phyloP scores from a whole-genome alignment of 768 basidiomycete genomes.

The Rhizopogon rudus region DNA sequence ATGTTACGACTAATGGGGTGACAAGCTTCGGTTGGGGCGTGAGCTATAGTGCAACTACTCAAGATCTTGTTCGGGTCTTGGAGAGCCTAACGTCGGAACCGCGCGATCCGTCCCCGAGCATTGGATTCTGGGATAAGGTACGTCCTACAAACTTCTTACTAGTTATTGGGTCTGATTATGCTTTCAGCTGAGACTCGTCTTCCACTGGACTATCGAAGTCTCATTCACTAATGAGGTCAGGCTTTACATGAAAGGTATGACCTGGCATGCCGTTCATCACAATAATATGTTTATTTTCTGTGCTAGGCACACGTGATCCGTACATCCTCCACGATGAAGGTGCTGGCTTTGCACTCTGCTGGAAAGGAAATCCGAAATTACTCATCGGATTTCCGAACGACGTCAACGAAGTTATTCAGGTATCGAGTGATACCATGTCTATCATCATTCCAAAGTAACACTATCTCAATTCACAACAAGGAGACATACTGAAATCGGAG shows the following conservation, averaged over 20 bases:
- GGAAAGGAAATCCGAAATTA: slow-evolving; percentile 71
- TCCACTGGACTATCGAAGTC: slow-evolving; percentile 77
- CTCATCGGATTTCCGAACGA: slow-evolving; percentile 65
- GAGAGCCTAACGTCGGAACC: slow-evolving; percentile 77
- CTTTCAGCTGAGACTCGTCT: slow-evolving; percentile 61
- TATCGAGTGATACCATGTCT: slow-evolving; percentile 73
- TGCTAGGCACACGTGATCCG: slow-evolving; percentile 76
- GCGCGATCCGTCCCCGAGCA: slow-evolving; percentile 71
- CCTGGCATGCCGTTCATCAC: neutral
- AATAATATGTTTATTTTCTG: slow-evolving; percentile 4
- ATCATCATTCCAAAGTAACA: slow-evolving; percentile 80
- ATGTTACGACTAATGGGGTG: slow-evolving; percentile 55
- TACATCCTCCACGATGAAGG: slow-evolving; percentile 64
- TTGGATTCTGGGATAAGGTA: slow-evolving; percentile 97
- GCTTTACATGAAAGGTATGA: slow-evolving; percentile 79
- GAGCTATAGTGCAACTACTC: slow-evolving; percentile 80
- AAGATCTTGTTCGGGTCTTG: slow-evolving; percentile 79
- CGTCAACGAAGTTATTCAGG: slow-evolving; percentile 77
- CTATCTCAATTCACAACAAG: neutral
- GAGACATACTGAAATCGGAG: neutral
- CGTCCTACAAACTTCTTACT: neutral
- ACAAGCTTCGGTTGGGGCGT: slow-evolving; percentile 87
- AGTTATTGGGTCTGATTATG: slow-evolving; percentile 5
- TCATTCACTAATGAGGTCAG: slow-evolving; percentile 70
- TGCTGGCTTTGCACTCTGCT: slow-evolving; percentile 84